Conservation (phyloP, 2,329 filamentous ascomycete genomes). For the Pseudogymnoascus sp. region DNA sequence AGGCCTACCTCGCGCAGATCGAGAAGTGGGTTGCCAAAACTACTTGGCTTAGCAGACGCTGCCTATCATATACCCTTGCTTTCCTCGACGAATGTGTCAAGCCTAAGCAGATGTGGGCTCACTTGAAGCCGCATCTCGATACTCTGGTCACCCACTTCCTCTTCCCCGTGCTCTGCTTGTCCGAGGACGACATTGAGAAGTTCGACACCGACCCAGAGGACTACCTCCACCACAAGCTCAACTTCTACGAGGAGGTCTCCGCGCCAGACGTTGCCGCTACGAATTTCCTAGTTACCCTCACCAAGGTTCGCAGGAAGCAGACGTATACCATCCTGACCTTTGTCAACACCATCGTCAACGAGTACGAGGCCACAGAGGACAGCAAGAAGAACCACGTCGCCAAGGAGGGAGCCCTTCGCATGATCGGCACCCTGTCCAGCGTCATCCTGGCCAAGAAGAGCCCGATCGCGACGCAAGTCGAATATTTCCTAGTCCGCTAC, state of each 20-base stretch:
- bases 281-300: conserved; percentile 91
- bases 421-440: conserved; percentile 91
- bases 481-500: conserved; percentile 96
- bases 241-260: conserved; percentile 95
- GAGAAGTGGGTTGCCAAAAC: conserved; percentile 97
- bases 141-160: conserved; percentile 90
- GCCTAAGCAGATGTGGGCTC: conserved; percentile 93
- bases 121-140: conserved; percentile 87
- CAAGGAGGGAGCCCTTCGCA: conserved; percentile 91
- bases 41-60: conserved; percentile 88
- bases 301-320: conserved; percentile 90
- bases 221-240: conserved; percentile 93
- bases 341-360: conserved; percentile 89
- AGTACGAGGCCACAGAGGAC: conserved; percentile 77
- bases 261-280: conserved; percentile 92
- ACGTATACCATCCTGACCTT: conserved; percentile 92
- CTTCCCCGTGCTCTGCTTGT: conserved; percentile 90
- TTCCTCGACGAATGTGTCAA: conserved; percentile 97
- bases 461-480: conserved; percentile 92
- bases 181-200: conserved; percentile 83
- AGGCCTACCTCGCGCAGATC: conserved; percentile 87
- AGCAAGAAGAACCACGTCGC: conserved; percentile 88
- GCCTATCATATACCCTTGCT: conserved; percentile 84
- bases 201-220: conserved; percentile 93
- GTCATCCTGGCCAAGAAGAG: conserved; percentile 98